Conservation (phyloP, 805 yeast species). For the Sugiyamaella smithiae region DNA sequence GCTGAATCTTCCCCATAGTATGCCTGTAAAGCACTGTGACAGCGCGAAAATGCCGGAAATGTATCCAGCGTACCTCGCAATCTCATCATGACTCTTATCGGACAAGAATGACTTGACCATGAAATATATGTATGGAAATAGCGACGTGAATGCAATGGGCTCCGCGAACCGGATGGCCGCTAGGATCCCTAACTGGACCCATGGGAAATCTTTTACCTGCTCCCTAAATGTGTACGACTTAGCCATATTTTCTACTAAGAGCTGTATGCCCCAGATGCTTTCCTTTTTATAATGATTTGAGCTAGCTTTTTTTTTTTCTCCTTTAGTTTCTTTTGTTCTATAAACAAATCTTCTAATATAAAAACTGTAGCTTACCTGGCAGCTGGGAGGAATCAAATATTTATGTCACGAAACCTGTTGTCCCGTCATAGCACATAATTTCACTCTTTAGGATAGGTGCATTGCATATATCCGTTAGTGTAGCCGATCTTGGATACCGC, state of each 20-base stretch:
- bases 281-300: background rate
- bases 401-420: background rate
- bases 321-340: background rate
- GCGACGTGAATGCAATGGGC: slow-evolving; percentile 61
- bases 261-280: background rate
- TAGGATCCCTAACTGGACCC: slow-evolving; percentile 44
- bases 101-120: slow-evolving; percentile 58
- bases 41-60: slow-evolving; percentile 61
- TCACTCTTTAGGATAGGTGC: background rate
- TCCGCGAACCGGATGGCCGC: slow-evolving; percentile 53
- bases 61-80: slow-evolving; percentile 60
- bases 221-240: slow-evolving; percentile 33
- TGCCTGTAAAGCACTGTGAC: slow-evolving; percentile 54
- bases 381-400: background rate
- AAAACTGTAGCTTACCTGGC: background rate
- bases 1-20: slow-evolving; percentile 58
- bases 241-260: slow-evolving; percentile 6
- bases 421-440: slow-evolving; percentile 6
- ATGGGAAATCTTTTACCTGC: slow-evolving; percentile 56
- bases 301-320: background rate
- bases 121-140: slow-evolving; percentile 62
- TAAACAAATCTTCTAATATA: too few species aligned
- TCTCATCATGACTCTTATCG: slow-evolving; percentile 46
- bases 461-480: background rate
- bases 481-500: background rate